Evolutionary conservation across 2,329 filamentous ascomycete genomes (phyloP), one percentile per base, ranked within the genome.

Genomic region (Nemania sp.): DNA sequence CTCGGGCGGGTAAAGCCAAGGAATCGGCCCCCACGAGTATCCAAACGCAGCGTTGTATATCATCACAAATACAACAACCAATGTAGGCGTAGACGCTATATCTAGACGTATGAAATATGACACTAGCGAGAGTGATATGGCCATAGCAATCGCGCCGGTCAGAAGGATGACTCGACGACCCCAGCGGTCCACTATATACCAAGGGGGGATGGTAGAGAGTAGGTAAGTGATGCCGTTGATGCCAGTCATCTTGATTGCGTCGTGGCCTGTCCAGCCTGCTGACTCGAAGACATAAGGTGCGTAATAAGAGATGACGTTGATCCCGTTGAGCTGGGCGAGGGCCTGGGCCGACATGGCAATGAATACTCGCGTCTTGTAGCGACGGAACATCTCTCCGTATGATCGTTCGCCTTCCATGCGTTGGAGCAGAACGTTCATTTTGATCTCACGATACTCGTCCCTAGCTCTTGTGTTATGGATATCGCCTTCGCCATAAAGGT

Each of bases 281-380:
- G 92, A 92, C 73, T 97, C 92, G 66, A 99, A 97, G 14, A 97
- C 93, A 51, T 95, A 85, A 0, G 94, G 94, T 1, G 94, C 94
- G 69, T 99, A 99, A 79, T 97, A 99, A 1, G 93, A 97, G 60
- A 99, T 99, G 70, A 99, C 94, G 74, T 99, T 99, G 77, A 99
- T 99, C 61, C 94, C 94, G 75, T 97, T 97, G 49, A 99, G 84
- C 74, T 99, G 94, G 23, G 94, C 94, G 61, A 99, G 83, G 5
- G 87, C 91, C 73, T 97, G 94, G 3, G 94, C 94, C 28, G 93
- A 97, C 94, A 97, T 97, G 74, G 94, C 94, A 70, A 97, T 97
- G 68, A 97, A 91, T 61, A 97, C 93, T 48, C 94, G 90, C 66
- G 89, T 94, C 69, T 81, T 83, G 77, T 97, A 97, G 59, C 90